Percentiles rank a stretch among this genome's conserved stretches.
phyloP scores from a whole-genome alignment of 768 basidiomycete species.

The Kwoniella europaea region DNA sequence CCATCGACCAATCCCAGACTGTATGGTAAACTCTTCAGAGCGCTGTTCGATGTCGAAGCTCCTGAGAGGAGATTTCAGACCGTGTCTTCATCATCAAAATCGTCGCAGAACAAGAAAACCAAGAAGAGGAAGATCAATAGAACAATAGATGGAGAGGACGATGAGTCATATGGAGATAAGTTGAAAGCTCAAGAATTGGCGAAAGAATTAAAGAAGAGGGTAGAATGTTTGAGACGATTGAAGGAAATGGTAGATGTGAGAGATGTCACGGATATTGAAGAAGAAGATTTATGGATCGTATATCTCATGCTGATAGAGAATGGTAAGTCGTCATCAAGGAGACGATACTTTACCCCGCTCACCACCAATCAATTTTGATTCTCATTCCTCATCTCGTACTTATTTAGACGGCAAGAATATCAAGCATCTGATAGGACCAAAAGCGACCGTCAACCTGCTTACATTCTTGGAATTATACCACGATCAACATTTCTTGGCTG shows the following conservation, averaged over 20 bases:
- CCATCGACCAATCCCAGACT: slow-evolving; percentile 44
- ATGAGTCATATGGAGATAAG: slow-evolving; percentile 10
- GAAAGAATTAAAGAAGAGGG: slow-evolving; percentile 44
- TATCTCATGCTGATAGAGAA: slow-evolving; percentile 58
- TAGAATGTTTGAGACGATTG: slow-evolving; percentile 36
- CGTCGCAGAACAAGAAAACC: neutral
- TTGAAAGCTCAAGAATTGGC: slow-evolving; percentile 33
- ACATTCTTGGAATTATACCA: slow-evolving; percentile 55
- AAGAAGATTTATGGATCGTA: slow-evolving; percentile 52
- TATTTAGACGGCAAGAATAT: slow-evolving; percentile 54
- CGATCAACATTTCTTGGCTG: slow-evolving; percentile 50
- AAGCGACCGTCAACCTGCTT: slow-evolving; percentile 40
- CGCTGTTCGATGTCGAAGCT: slow-evolving; percentile 47
- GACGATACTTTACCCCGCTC: no score
- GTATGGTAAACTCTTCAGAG: slow-evolving; percentile 46
- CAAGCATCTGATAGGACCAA: slow-evolving; percentile 39
- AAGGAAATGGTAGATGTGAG: slow-evolving; percentile 23
- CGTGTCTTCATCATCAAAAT: neutral
- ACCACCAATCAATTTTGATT: neutral
- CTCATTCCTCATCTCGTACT: neutral
- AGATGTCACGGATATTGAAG: slow-evolving; percentile 32
- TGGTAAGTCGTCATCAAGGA: slow-evolving; percentile 38
- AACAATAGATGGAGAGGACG: neutral
- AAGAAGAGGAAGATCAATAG: slow-evolving; percentile 5
- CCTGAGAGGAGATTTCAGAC: slow-evolving; percentile 53